phyloP scores from a whole-genome alignment of 129 eudicot species.

The Saussurea involucrata region DNA sequence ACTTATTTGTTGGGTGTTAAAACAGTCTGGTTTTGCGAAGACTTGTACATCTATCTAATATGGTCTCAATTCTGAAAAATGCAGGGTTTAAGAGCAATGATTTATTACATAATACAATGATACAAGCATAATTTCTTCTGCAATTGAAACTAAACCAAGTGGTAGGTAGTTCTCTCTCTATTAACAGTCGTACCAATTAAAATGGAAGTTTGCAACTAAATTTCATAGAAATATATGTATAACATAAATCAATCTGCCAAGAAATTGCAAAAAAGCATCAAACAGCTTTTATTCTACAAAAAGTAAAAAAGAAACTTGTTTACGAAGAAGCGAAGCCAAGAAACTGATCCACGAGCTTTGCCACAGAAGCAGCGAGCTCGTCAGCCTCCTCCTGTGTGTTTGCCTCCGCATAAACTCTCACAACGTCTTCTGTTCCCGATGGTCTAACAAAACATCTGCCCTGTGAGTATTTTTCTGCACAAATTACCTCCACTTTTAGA shows the following conservation, averaged over 20 bases:
- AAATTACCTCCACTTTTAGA: background rate
- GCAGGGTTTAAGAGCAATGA: too few relatives aligned
- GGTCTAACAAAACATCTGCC: slow-evolving; percentile 93
- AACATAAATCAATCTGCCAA: background rate
- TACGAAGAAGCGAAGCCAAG: slow-evolving; percentile 42
- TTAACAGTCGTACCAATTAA: too few relatives aligned
- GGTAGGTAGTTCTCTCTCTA: too few relatives aligned
- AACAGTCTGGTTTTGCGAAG: too few relatives aligned
- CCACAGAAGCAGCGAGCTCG: slow-evolving; percentile 58
- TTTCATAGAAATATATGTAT: too few relatives aligned
- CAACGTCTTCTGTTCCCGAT: slow-evolving; percentile 87
- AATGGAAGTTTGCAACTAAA: too few relatives aligned
- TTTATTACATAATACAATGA: too few relatives aligned
- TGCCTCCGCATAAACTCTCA: slow-evolving; percentile 90
- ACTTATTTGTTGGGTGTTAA: too few relatives aligned
- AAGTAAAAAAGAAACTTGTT: background rate
- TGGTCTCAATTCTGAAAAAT: too few relatives aligned
- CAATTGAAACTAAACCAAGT: too few relatives aligned
- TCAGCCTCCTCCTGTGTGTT: slow-evolving; percentile 73
- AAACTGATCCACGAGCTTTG: slow-evolving; percentile 50
- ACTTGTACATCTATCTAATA: too few relatives aligned
- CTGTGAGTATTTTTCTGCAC: slow-evolving; percentile 50
- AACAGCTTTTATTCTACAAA: background rate
- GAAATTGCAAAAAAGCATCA: background rate
- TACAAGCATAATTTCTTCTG: too few relatives aligned